These are phyloP conservation scores for Chenopodium formosanum DNA, from an alignment of 148 eudicot genomes.

Conservation along the genomic window DNA sequence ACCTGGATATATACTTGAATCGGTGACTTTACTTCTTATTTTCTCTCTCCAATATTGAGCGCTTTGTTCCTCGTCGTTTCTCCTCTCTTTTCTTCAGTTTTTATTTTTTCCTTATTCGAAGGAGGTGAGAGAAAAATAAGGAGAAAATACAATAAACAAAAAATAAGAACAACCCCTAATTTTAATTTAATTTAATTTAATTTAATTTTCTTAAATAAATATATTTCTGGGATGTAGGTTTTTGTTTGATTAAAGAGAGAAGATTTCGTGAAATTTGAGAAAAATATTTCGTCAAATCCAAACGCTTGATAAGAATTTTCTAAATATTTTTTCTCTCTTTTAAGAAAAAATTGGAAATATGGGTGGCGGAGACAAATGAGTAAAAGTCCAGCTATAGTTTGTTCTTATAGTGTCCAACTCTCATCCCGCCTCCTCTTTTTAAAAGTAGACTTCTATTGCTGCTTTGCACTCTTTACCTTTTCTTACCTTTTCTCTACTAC, in stretches of 20 bases:
- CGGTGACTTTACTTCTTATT: background rate
- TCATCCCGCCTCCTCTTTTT: slow-evolving; percentile 24
- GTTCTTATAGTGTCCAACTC: slow-evolving; percentile 26
- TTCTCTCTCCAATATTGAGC: background rate
- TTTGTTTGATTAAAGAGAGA: background rate
- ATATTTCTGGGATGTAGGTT: slow-evolving; percentile 2
- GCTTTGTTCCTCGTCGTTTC: background rate
- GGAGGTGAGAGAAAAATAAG: too few relatives aligned
- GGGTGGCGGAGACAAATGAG: slow-evolving; percentile 23
- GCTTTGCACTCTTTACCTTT: background rate
- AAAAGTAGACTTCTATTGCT: background rate
- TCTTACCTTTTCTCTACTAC: too few relatives aligned
- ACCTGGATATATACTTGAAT: slow-evolving; percentile 8
- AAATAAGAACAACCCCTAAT: background rate
- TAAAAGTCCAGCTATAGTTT: slow-evolving; percentile 14
- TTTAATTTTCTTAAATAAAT: background rate
- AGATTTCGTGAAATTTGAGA: slow-evolving; percentile 5
- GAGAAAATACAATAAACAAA: background rate
- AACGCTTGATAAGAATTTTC: background rate
- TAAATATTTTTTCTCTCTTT: background rate
- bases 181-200: too few relatives aligned
- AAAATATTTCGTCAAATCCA: slow-evolving; percentile 3
- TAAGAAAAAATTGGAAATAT: background rate
- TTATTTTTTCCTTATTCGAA: background rate
- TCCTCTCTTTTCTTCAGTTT: background rate